Conservation (phyloP, 1,284 basidiomycete genomes). For the Ustilago esculenta region DNA sequence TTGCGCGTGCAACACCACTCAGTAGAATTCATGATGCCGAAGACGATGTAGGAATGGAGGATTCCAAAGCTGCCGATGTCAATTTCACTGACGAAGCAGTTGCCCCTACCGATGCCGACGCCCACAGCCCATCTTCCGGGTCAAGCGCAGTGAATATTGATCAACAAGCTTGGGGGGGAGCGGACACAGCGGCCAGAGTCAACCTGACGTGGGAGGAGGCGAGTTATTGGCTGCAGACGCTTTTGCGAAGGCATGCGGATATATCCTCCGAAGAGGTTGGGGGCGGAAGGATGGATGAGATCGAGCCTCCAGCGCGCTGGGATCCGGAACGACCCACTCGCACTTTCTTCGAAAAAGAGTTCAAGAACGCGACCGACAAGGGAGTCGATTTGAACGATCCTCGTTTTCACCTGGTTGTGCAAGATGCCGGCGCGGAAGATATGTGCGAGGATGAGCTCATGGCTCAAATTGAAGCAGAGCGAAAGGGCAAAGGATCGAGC, state of each 20-base stretch:
- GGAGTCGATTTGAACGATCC: constrained; percentile 40
- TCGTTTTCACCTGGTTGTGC: constrained; percentile 41
- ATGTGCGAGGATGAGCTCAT: constrained; percentile 30
- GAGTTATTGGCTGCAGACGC: constrained; percentile 31
- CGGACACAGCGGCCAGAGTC: constrained; percentile 10
- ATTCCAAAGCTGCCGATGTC: neutral
- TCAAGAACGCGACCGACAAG: constrained; percentile 35
- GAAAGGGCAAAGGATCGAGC: neutral
- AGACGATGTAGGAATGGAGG: neutral
- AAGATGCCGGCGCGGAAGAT: constrained; percentile 42
- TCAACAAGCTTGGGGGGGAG: constrained; percentile 6
- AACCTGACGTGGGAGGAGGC: constrained; percentile 46
- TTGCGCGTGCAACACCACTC: neutral
- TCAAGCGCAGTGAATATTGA: neutral
- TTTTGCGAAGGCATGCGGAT: constrained; percentile 22
- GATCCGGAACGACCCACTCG: constrained; percentile 45
- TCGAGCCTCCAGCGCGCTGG: constrained; percentile 26
- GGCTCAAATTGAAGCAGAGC: constrained; percentile 28
- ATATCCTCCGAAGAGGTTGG: neutral
- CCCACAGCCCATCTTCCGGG: neutral
- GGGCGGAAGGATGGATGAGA: neutral
- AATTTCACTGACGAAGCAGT: neutral
- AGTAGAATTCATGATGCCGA: neutral
- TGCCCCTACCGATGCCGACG: neutral
- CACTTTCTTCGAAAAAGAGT: constrained; percentile 47